phyloP scores from a whole-genome alignment of 139 green algal species.

The Choricystis sp. region DNA sequence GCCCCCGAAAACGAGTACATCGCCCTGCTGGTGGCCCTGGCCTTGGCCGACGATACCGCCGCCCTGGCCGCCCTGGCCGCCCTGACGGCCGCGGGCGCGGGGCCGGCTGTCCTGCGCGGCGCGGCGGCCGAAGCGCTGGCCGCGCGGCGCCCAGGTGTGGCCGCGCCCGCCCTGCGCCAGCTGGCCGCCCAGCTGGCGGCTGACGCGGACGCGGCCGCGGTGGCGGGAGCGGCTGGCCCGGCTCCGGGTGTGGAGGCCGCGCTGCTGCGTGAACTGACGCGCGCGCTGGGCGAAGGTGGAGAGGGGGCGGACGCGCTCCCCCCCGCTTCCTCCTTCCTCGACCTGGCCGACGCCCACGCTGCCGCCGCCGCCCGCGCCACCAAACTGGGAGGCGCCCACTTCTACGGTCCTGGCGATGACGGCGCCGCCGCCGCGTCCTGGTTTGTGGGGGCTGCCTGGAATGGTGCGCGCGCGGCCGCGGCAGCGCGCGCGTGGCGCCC shows the following conservation, averaged over 20 bases:
- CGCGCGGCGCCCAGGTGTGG: neutral
- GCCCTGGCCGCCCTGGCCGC: neutral
- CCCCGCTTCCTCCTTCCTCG: too few relatives aligned
- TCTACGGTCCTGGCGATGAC: neutral
- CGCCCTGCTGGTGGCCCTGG: too few relatives aligned
- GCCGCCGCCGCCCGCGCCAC: too few relatives aligned
- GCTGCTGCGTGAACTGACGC: neutral
- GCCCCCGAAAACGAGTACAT: too few relatives aligned
- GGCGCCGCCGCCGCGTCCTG: neutral
- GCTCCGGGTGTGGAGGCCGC: neutral
- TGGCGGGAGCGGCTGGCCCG: too few relatives aligned
- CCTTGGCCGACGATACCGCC: too few relatives aligned
- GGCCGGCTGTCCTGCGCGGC: neutral
- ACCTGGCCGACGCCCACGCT: neutral
- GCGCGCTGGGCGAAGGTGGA: neutral
- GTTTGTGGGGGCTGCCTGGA: neutral
- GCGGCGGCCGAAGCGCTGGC: neutral
- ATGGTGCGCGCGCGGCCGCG: neutral
- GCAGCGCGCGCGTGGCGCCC: neutral
- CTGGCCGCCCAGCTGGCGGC: neutral
- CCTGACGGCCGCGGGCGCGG: neutral
- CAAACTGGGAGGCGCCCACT: neutral
- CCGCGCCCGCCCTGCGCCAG: neutral
- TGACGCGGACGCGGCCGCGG: neutral
- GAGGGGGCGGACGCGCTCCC: too few relatives aligned